A percentile compares a stretch with the other conserved stretches of the same genome.
Evolutionary conservation across 2,329 filamentous ascomycete genomes (phyloP).

Genomic region (Lasiodiplodia sp.): DNA sequence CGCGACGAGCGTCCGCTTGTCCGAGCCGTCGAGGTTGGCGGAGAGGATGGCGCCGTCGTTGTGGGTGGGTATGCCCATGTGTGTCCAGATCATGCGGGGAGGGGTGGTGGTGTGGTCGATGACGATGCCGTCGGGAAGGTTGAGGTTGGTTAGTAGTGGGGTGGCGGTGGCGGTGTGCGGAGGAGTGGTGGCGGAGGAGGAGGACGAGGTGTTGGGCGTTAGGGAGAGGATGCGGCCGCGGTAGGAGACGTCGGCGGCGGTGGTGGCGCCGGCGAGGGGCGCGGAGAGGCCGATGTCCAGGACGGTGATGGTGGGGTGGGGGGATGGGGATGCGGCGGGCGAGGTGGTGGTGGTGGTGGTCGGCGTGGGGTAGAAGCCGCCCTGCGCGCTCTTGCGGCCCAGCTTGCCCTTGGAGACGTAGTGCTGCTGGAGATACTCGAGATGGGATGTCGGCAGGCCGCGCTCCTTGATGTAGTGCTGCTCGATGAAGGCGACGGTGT

Average conservation of each 20-base stretch:
- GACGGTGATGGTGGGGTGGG: conserved; percentile 2
- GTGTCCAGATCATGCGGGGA: conserved; percentile 42
- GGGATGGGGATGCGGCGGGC: background rate
- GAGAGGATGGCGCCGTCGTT: conserved; percentile 56
- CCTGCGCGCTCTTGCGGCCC: conserved; percentile 49
- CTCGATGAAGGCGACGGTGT: conserved; percentile 63
- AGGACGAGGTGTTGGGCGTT: background rate
- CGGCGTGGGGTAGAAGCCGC: conserved; percentile 46
- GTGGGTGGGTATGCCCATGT: conserved; percentile 34
- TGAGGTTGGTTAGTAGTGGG: background rate
- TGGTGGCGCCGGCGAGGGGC: background rate
- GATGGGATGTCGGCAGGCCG: conserved; percentile 47
- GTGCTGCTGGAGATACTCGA: conserved; percentile 55
- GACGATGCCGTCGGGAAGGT: conserved; percentile 44
- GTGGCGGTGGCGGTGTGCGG: background rate
- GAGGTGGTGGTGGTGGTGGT: background rate
- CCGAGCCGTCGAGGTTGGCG: conserved; percentile 57
- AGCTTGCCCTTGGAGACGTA: conserved; percentile 58
- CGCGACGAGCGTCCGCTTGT: conserved; percentile 53
- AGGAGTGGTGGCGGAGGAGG: background rate
- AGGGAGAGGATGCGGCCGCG: conserved; percentile 19
- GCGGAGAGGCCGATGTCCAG: conserved; percentile 22
- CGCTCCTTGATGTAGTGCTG: conserved; percentile 61
- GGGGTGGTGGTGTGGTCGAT: conserved; percentile 32
- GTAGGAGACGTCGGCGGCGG: background rate